These are phyloP conservation scores for Apiosordaria backusii DNA, from an alignment of 495 filamentous ascomycete species.

Conservation along the genomic window DNA sequence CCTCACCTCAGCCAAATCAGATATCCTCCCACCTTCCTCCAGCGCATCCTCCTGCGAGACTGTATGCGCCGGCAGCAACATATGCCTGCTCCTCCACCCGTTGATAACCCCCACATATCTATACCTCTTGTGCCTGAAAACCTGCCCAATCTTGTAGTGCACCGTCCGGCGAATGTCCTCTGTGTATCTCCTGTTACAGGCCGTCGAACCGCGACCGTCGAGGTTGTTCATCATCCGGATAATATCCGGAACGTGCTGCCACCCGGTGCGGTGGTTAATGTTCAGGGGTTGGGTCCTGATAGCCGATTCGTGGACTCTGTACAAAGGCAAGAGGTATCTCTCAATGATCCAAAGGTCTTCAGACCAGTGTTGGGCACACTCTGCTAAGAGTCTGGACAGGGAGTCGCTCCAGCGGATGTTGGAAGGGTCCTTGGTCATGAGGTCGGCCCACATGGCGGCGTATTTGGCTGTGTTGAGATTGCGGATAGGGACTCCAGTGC, in stretches of 20 bases:
- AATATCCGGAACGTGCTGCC: constrained; percentile 40
- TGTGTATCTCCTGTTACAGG: constrained; percentile 47
- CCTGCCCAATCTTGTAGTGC: constrained; percentile 74
- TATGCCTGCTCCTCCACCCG: constrained; percentile 64
- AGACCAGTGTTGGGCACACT: not conserved
- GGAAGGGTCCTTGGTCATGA: not conserved
- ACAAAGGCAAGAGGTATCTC: not conserved
- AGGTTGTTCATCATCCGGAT: constrained; percentile 56
- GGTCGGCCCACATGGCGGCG: not conserved
- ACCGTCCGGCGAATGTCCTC: constrained; percentile 42
- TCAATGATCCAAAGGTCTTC: not conserved
- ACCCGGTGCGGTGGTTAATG: constrained; percentile 16
- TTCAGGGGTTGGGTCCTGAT: constrained; percentile 18
- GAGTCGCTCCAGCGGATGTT: not conserved
- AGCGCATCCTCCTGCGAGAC: constrained; percentile 54
- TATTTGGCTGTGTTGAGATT: not conserved
- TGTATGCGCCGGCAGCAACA: constrained; percentile 28
- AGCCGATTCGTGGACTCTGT: constrained; percentile 40
- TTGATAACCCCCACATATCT: constrained; percentile 74
- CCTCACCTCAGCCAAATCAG: constrained; percentile 44
- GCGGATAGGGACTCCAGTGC: not conserved
- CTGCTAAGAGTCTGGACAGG: not conserved
- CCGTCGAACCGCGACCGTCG: constrained; percentile 55
- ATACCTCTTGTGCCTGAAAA: constrained; percentile 81
- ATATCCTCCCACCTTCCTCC: not conserved